A percentile compares a stretch with the other conserved stretches of the same genome.
Evolutionary conservation across 2,329 filamentous ascomycete species (phyloP).

Genomic region (Exserohilum rostratum): DNA sequence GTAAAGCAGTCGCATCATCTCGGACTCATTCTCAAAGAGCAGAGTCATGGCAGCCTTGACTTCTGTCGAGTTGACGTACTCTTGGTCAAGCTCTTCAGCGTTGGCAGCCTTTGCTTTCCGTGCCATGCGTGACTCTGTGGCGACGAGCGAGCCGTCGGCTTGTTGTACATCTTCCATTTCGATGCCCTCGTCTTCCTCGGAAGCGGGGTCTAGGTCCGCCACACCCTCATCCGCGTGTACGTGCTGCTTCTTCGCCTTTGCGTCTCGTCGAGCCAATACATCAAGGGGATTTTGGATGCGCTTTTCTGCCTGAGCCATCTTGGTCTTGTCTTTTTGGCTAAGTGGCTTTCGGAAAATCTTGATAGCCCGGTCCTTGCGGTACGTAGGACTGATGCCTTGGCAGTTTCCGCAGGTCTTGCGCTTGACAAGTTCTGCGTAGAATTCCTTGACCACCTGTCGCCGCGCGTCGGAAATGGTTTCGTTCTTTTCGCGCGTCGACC

Average conservation of each 20-base stretch:
- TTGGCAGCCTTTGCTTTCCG: conserved; percentile 48
- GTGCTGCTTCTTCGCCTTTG: conserved; percentile 53
- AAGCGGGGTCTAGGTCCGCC: conserved; percentile 62
- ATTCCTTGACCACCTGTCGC: conserved; percentile 77
- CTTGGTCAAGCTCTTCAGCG: conserved; percentile 57
- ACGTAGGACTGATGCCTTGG: conserved; percentile 65
- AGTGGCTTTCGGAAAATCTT: conserved; percentile 92
- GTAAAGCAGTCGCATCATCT: conserved; percentile 85
- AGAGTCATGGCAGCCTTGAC: conserved; percentile 78
- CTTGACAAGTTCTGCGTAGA: conserved; percentile 74
- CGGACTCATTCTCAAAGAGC: conserved; percentile 85
- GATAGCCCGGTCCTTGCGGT: conserved; percentile 86
- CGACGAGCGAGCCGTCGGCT: conserved; percentile 59
- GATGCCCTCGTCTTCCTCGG: conserved; percentile 51
- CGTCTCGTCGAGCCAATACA: conserved; percentile 58
- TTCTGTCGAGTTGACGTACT: conserved; percentile 82
- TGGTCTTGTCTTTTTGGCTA: conserved; percentile 73
- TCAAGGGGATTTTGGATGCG: conserved; percentile 74
- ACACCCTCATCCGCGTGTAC: conserved; percentile 70
- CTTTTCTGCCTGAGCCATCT: conserved; percentile 74
- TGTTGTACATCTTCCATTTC: conserved; percentile 42
- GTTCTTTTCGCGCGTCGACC: conserved; percentile 69
- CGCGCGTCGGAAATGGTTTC: conserved; percentile 82
- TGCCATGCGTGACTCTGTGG: conserved; percentile 51
- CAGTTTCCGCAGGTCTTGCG: conserved; percentile 73